Conservation (phyloP, 352 stramenopile species). For the Globisporangium spiculum region DNA sequence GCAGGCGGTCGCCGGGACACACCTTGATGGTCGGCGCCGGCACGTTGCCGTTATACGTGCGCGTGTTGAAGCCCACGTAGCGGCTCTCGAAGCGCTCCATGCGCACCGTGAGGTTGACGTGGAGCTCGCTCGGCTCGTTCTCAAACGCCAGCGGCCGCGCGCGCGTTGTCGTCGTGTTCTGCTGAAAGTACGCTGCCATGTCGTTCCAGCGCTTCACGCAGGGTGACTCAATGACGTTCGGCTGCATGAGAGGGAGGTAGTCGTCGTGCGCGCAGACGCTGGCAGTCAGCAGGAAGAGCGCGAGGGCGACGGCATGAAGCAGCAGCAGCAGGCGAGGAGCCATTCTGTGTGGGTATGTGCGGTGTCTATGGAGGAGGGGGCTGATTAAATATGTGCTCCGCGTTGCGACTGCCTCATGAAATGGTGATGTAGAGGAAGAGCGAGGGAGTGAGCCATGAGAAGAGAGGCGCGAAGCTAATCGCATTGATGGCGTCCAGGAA, state of each 20-base stretch:
- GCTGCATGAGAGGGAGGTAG: slow-evolving; percentile 42
- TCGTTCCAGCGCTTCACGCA: slow-evolving; percentile 37
- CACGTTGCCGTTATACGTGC: slow-evolving; percentile 65
- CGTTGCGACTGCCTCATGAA: background rate
- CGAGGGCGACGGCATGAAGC: no score
- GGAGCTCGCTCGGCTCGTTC: slow-evolving; percentile 42
- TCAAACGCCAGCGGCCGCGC: slow-evolving; percentile 34
- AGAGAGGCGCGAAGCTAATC: background rate
- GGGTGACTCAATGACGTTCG: slow-evolving; percentile 37
- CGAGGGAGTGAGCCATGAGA: background rate
- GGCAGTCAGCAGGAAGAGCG: background rate
- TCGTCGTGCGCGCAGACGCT: slow-evolving; percentile 25
- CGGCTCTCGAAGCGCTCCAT: slow-evolving; percentile 61
- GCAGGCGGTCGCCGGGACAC: slow-evolving; percentile 59
- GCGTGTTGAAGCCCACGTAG: slow-evolving; percentile 74
- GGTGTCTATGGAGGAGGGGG: no score
- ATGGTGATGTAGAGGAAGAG: background rate
- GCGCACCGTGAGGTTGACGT: slow-evolving; percentile 56
- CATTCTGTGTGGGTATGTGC: background rate
- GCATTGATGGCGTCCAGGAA: background rate
- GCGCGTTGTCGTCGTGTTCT: background rate
- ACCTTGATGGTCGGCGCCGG: slow-evolving; percentile 72
- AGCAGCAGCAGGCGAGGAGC: background rate
- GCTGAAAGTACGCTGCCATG: slow-evolving; percentile 22
- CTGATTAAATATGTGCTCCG: background rate